Base-by-base conservation (phyloP, 208 protist species). In the Leishmania major region DNA sequence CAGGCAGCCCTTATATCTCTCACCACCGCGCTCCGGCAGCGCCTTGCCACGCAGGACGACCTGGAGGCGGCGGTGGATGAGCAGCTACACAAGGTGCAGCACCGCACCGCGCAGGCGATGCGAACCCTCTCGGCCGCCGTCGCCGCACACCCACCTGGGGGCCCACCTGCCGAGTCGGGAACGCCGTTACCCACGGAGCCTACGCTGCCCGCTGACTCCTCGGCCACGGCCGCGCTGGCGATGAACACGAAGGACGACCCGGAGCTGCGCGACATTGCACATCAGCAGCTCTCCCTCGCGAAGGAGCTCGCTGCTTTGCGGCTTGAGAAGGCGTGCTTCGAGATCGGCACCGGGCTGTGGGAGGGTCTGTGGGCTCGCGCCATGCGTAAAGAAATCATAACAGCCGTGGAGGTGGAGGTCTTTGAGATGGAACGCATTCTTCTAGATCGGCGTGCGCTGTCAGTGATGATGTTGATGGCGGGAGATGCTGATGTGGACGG, bases 331-430 rank as follows among this genome's bases (percentile, higher is more conserved):
- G 88, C 86, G 22, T 96, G 93, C 88, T 96, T 95, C 73, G 91
- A 89, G 53, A 85, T 86, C 37, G 87, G 86, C 22, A 91, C 93
- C 6, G 87, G 84, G 3, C 88, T 96, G 66, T 96, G 90, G 90
- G 93, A 97, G 75, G 93, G 93, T 28, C 69, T 97, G 71, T 97
- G 94, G 93, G 90, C 93, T 22, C 93, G 92, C 40, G 88, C 88
- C 31, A 92, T 97, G 91, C 94, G 93, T 40, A 88, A 93, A 75
- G 90, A 96, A 77, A 80, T 97, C n/a, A 75, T 96, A 5, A 85
- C 92, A 15, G 85, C 91, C 4, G 66, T 93, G 77, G 55, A 82
- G 79, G 80, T 91, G 53, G 92, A 97, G 75, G 69, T 87, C 51
- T 85, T 88, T 47, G 86, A 93, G 75, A 91, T 97, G 89, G 91